Evolutionary conservation across 768 basidiomycete species (phyloP).

Genomic region (Amanita exitialis): DNA sequence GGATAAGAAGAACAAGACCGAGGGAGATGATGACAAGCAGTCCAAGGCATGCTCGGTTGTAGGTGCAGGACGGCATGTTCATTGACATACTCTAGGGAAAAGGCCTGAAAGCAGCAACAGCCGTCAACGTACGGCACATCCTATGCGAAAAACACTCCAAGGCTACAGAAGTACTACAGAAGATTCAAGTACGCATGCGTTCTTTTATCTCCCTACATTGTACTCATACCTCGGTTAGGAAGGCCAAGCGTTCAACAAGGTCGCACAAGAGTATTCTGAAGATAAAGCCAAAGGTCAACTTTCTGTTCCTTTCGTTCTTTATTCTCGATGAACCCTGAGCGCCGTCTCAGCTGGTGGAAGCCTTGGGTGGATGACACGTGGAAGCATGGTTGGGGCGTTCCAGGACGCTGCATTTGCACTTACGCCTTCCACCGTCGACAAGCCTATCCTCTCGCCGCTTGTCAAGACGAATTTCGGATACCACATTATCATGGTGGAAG

Average conservation of each 20-base stretch:
- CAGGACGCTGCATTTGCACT: conserved; percentile 86
- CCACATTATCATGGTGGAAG: conserved; percentile 90
- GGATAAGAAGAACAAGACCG: conserved; percentile 35
- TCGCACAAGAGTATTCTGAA: conserved; percentile 84
- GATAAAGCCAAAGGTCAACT: conserved; percentile 77
- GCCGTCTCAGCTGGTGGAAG: conserved; percentile 60
- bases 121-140: conserved; percentile 81
- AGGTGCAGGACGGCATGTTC: neutral
- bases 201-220: neutral
- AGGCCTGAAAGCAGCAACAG: conserved; percentile 68
- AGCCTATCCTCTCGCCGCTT: conserved; percentile 58
- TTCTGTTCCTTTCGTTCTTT: neutral
- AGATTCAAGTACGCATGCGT: conserved; percentile 54
- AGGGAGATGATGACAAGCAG: conserved; percentile 21
- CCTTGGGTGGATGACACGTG: conserved; percentile 79
- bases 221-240: conserved; percentile 25
- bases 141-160: conserved; percentile 83
- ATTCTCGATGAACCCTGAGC: neutral
- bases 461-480: conserved; percentile 83
- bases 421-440: conserved; percentile 71
- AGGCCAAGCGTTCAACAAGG: conserved; percentile 79
- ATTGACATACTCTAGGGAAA: conserved; percentile 27
- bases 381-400: conserved; percentile 84
- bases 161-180: conserved; percentile 67
- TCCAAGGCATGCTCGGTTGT: conserved; percentile 22